Evolutionary conservation across 192 early-diverging fungal genomes (phyloP), one percentile per base, ranked within the genome.

Genomic region (Backusella parvicylindrica): DNA sequence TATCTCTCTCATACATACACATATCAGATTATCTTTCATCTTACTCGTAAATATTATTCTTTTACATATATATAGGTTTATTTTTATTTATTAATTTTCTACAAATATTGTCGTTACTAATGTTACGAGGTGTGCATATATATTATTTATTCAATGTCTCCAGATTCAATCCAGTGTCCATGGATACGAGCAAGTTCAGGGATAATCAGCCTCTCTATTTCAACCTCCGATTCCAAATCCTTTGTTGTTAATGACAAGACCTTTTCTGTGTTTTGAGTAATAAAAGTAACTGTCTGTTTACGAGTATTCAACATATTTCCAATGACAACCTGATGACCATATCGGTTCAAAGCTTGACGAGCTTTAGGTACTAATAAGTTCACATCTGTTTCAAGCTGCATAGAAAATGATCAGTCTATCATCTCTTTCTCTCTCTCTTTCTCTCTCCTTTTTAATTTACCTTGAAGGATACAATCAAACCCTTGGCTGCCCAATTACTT

Each of bases 391-490:
- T 99, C 98, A 6, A 99, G 79, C 87, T 89, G 26, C 43, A 68
- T 21, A 60, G 7, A 49, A 41, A 47, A 47, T 15, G 49, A 36
- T 53, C 72, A 5, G 8, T 50, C 21, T 8, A n/a, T 50, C 9
- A 50, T 18, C 21, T 28, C 9, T 53, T 8, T 7, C 8, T 56
- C 26, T 26, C 13, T 31, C 31, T 70, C 6, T 40, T 18, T 63
- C 6, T 6, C 4, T 36, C 30, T n/a, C 2, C 3, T 31, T 4
- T 35, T 37, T 31, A n/a, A 41, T 53, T 76, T 78, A 91, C 91
- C 88, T 97, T 99, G 84, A 99, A 99, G 21, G 98, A 99, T n/a
- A 99, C 91, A 77, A 96, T 95, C 75, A 94, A 95, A 6, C 93
- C 93, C 31, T 81, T 64, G n/a, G 87, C 86, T 0, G 93, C 96